Conservation (phyloP, 2,329 filamentous ascomycete species). For the Claviceps sp. region DNA sequence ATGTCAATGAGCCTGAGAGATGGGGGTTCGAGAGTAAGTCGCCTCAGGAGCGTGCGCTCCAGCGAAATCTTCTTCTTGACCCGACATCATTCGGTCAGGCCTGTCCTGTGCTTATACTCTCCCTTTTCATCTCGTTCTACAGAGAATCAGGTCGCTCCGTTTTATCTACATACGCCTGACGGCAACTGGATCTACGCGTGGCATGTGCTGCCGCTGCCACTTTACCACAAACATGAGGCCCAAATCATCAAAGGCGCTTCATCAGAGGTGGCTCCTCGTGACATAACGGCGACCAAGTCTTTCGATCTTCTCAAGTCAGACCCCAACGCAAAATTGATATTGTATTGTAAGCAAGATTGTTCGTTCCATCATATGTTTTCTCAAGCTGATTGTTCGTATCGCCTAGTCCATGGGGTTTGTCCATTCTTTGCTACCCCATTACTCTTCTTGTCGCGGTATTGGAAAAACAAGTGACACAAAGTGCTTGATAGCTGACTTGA, state of each 20-base stretch:
- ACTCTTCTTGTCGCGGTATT: not conserved
- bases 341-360: conserved; percentile 41
- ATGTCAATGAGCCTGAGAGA: conserved; percentile 62
- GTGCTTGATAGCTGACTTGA: conserved; percentile 15
- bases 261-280: conserved; percentile 27
- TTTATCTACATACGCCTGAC: conserved; percentile 62
- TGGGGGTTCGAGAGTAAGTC: conserved; percentile 72
- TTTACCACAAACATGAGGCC: conserved; percentile 61
- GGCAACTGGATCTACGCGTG: conserved; percentile 72
- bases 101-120: not conserved
- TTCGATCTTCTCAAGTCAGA: conserved; percentile 51
- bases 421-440: too few species aligned
- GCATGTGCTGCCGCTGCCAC: conserved; percentile 72
- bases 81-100: not conserved
- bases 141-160: conserved; percentile 84
- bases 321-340: conserved; percentile 47
- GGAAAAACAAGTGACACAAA: conserved; percentile 12
- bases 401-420: conserved; percentile 46
- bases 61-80: not conserved
- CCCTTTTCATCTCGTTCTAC: not conserved
- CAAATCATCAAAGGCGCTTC: conserved; percentile 39
- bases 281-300: conserved; percentile 43
- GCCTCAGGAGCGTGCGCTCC: not conserved
- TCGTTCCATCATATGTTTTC: not conserved
- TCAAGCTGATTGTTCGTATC: not conserved